Evolutionary conservation across 768 basidiomycete genomes (phyloP).

Genomic region (Tricholoma bakamatsutake): DNA sequence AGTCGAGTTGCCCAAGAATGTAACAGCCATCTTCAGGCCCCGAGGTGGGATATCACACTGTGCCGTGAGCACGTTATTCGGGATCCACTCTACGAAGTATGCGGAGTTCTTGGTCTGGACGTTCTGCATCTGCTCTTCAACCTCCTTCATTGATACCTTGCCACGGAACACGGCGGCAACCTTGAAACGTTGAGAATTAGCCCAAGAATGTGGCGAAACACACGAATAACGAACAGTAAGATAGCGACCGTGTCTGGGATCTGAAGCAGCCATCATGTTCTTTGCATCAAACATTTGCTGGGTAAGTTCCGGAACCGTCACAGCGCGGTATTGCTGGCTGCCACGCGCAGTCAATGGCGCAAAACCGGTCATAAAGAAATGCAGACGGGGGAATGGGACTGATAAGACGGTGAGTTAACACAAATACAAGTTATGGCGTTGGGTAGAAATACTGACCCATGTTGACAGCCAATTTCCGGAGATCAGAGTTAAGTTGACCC

Average conservation of each 20-base stretch:
- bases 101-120: constrained; percentile 97
- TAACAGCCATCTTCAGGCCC: constrained; percentile 94
- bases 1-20: constrained; percentile 96
- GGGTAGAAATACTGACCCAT: constrained; percentile 63
- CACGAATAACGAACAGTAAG: constrained; percentile 61
- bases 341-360: constrained; percentile 93
- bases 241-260: constrained; percentile 96
- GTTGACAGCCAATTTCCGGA: constrained; percentile 98
- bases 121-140: constrained; percentile 98
- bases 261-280: constrained; percentile 99
- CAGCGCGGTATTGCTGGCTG: constrained; percentile 92
- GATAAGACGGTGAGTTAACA: background rate
- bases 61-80: constrained; percentile 96
- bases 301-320: constrained; percentile 95
- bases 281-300: constrained; percentile 99
- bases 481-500: constrained; percentile 98
- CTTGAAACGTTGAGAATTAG: constrained; percentile 22
- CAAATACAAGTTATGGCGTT: background rate
- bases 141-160: constrained; percentile 99
- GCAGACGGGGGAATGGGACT: constrained; percentile 99
- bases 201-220: background rate
- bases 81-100: constrained; percentile 99
- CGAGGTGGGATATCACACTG: constrained; percentile 98
- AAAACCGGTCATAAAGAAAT: constrained; percentile 98
- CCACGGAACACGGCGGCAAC: constrained; percentile 98